Evolutionary conservation across 2,329 filamentous ascomycete genomes (phyloP), one percentile per base, ranked within the genome.

Genomic region (Curvularia lunata): DNA sequence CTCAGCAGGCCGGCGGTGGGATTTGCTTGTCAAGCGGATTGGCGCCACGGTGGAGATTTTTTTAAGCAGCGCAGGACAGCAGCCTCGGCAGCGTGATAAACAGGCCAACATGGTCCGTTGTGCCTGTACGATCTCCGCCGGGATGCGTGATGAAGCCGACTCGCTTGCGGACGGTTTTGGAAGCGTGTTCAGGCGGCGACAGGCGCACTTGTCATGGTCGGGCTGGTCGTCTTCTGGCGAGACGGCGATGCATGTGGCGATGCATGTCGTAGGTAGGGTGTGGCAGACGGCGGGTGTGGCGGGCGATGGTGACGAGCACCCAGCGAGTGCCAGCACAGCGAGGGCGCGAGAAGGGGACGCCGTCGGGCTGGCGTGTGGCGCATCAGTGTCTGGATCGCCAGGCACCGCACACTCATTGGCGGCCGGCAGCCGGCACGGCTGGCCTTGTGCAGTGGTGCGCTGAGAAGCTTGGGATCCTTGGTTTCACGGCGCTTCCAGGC

Each of bases 401-500:
- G 45, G 45, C 18, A 48, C 45, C 7, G 45, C 18, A 21, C 12
- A 13, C 9, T 12, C 3, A 30, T 47, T 32, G 45, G 27, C 27
- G 9, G 21, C 5, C 45, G 45, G 28, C 28, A 34, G 7, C 25
- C 28, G 45, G 45, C 45, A 47, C 28, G 28, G 6, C 18, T 34
- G 43, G 27, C 19, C 32, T 12, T 12, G 48, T 25, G 45, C 45
- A 27, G 47, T 50, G 50, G 54, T 46, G 50, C 34, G 57, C 53
- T 41, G 48, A 58, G 54, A 50, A 50, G 41, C 12, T 34, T 38
- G 38, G 46, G 50, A 10, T 41, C 48, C 45, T 38, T 56, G 54
- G 69, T 72, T 70, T 70, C 68, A 71, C 64, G 61, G 63, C 61
- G 56, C 58, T 55, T 62, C 56, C 68, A 70, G 68, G 64, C 62